A percentile compares a stretch with the other conserved stretches of the same genome.
phyloP scores from a whole-genome alignment of 1,284 basidiomycete species.

The Phaffia rhodozyma region DNA sequence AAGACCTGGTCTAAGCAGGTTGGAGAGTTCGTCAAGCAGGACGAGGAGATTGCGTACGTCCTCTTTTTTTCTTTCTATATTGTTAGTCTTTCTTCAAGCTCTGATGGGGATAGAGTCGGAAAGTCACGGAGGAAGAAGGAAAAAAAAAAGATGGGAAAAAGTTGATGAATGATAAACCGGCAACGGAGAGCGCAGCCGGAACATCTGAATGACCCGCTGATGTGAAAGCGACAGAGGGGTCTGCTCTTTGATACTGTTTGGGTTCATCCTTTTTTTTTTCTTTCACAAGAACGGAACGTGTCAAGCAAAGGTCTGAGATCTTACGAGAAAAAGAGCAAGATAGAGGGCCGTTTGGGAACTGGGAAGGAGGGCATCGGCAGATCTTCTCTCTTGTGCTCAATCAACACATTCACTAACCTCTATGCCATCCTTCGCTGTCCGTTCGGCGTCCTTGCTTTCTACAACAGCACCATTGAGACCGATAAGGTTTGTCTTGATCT shows the following conservation, averaged over 20 bases:
- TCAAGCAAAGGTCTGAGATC: too few relatives aligned
- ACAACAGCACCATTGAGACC: conserved; percentile 69
- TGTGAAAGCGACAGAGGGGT: neutral
- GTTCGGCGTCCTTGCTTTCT: neutral
- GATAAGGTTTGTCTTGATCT: conserved; percentile 63
- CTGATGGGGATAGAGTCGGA: neutral
- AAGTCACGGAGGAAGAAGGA: neutral
- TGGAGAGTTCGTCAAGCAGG: conserved; percentile 77
- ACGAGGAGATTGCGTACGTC: conserved; percentile 73
- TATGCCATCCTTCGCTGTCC: too few relatives aligned
- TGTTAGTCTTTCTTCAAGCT: too few relatives aligned
- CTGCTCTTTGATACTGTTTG: too few relatives aligned
- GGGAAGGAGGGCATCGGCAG: neutral
- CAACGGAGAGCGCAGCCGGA: neutral
- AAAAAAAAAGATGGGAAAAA: neutral
- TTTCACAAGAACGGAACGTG: too few relatives aligned
- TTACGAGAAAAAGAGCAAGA: too few relatives aligned
- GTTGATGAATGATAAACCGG: neutral
- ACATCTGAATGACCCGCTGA: neutral
- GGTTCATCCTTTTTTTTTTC: too few relatives aligned
- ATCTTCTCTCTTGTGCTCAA: too few relatives aligned
- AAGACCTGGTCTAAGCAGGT: conserved; percentile 92
- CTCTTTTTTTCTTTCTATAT: too few relatives aligned
- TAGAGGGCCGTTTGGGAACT: neutral
- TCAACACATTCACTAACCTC: neutral